A percentile compares a stretch with the other conserved stretches of the same genome.
Evolutionary conservation across 345 rosid genomes (phyloP).

Genomic region (Ailanthus altissimus): DNA sequence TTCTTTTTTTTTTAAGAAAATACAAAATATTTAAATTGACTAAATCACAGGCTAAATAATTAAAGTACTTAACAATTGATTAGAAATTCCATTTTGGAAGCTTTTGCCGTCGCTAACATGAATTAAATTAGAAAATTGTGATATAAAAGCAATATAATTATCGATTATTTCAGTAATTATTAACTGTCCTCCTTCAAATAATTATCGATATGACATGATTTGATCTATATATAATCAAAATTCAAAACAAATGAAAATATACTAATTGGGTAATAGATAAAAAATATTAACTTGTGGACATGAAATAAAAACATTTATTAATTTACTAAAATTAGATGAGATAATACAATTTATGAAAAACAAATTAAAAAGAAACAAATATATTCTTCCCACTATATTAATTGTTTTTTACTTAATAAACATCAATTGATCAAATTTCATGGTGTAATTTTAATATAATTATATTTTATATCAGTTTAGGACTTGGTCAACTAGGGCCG

Average conservation of each 20-base stretch:
- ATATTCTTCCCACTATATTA: not conserved
- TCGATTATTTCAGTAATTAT: not conserved
- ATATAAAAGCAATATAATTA: not conserved
- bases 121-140: not conserved
- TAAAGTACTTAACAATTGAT: not conserved
- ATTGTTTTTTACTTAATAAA: too few species aligned
- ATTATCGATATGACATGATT: not conserved
- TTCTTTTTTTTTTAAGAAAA: too few species aligned
- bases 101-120: not conserved
- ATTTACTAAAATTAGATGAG: not conserved
- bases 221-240: not conserved
- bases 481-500: constrained; percentile 20
- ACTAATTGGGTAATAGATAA: too few species aligned
- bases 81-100: too few species aligned
- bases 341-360: not conserved
- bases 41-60: not conserved
- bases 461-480: not conserved
- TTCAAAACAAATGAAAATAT: not conserved
- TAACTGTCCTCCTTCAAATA: not conserved
- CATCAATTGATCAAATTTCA: not conserved
- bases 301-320: not conserved
- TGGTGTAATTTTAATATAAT: not conserved
- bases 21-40: too few species aligned
- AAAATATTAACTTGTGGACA: not conserved
- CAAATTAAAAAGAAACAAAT: not conserved